Conservation (phyloP, 179 eudicot genomes). For the Drosera spatulata region DNA sequence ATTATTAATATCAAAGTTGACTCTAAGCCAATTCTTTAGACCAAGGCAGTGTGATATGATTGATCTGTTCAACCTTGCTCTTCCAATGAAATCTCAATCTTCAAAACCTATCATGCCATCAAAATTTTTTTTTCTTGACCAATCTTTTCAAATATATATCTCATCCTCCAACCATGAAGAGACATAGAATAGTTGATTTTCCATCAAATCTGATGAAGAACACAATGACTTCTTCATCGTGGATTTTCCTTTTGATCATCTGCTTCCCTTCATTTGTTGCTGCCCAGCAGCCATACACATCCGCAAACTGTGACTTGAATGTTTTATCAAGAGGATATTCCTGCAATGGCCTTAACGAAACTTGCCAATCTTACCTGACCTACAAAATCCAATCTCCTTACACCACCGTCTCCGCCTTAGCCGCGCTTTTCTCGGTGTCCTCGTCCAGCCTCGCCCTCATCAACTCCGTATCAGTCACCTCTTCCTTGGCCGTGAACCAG, state of each 20-base stretch:
- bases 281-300: conserved; percentile 53
- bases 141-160: no score
- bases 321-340: conserved; percentile 34
- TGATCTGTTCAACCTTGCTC: no score
- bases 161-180: no score
- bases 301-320: conserved; percentile 16
- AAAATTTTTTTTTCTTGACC: no score
- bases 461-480: conserved; percentile 27
- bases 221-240: no score
- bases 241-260: background rate
- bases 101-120: no score
- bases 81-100: no score
- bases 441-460: conserved; percentile 36
- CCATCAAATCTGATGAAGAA: no score
- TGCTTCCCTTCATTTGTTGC: conserved; percentile 11
- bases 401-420: conserved; percentile 39
- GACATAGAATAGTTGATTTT: no score
- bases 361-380: conserved; percentile 54
- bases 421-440: conserved; percentile 30
- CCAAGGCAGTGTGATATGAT: no score
- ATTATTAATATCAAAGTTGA: no score
- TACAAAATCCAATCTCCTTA: conserved; percentile 41
- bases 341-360: conserved; percentile 51
- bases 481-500: conserved; percentile 12
- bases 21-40: no score